Conservation (phyloP, 83 land plant genomes). For the Larix sibirica region DNA sequence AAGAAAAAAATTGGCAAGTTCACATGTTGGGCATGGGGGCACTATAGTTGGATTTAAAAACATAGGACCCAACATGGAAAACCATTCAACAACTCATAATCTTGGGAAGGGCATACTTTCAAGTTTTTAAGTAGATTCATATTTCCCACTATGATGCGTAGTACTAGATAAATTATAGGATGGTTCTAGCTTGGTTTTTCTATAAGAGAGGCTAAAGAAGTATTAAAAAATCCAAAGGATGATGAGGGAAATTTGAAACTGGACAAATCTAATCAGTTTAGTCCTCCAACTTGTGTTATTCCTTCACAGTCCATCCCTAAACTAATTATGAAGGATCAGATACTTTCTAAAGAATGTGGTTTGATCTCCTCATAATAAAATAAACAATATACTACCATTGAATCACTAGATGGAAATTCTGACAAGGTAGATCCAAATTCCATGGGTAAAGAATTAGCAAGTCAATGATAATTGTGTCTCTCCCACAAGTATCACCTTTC, state of each 20-base stretch:
- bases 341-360: constrained; percentile 2
- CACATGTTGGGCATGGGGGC: not conserved
- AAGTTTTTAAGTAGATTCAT: not conserved
- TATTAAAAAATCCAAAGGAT: not conserved
- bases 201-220: not conserved
- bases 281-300: too few species aligned
- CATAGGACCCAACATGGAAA: not conserved
- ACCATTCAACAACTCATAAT: not conserved
- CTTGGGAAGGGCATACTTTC: not conserved
- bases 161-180: not conserved
- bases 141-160: not conserved
- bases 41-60: not conserved
- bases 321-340: not conserved
- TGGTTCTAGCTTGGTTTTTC: not conserved
- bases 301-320: not conserved
- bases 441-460: not conserved
- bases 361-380: not conserved
- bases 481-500: constrained; percentile 68
- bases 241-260: not conserved
- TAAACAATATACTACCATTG: too few species aligned
- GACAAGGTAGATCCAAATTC: too few species aligned
- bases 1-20: not conserved
- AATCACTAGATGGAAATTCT: too few species aligned
- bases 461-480: constrained; percentile 66
- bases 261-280: not conserved